Percentiles rank a stretch among this genome's conserved stretches.
These are phyloP conservation scores for Phytophthora hibernalis DNA, from an alignment of 352 stramenopile species.

Conservation along the genomic window DNA sequence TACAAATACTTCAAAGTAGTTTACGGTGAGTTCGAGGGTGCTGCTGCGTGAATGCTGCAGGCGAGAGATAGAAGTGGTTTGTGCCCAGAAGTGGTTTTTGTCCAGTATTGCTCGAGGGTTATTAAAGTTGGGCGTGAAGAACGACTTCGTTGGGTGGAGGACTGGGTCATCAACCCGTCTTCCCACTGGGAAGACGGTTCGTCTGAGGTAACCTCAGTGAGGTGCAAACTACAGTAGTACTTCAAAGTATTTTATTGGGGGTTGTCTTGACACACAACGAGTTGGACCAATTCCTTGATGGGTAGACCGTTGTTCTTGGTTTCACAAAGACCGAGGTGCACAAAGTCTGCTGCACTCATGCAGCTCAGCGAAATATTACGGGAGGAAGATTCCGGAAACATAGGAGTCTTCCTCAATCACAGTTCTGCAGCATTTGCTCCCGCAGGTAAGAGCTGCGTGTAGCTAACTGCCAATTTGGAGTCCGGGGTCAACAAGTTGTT, in stretches of 20 bases:
- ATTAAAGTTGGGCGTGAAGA: conserved; percentile 22
- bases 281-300: conserved; percentile 28
- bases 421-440: background rate
- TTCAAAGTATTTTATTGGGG: background rate
- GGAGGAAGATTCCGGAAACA: conserved; percentile 1
- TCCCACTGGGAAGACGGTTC: background rate
- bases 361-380: background rate
- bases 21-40: background rate
- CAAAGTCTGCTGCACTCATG: conserved; percentile 10
- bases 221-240: no score
- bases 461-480: conserved; percentile 14
- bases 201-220: no score
- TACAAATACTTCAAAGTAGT: no score
- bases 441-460: conserved; percentile 19
- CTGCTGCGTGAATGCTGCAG: conserved; percentile 27
- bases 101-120: conserved; percentile 30
- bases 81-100: no score
- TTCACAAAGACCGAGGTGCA: background rate
- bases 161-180: no score
- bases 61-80: conserved; percentile 16
- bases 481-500: conserved; percentile 10
- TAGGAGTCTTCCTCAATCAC: background rate
- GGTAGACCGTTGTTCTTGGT: conserved; percentile 1
- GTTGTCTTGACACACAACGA: background rate
- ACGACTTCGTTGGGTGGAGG: conserved; percentile 3